Evolutionary conservation across 352 stramenopile species (phyloP).

Genomic region (Thraustochytrium sp.): DNA sequence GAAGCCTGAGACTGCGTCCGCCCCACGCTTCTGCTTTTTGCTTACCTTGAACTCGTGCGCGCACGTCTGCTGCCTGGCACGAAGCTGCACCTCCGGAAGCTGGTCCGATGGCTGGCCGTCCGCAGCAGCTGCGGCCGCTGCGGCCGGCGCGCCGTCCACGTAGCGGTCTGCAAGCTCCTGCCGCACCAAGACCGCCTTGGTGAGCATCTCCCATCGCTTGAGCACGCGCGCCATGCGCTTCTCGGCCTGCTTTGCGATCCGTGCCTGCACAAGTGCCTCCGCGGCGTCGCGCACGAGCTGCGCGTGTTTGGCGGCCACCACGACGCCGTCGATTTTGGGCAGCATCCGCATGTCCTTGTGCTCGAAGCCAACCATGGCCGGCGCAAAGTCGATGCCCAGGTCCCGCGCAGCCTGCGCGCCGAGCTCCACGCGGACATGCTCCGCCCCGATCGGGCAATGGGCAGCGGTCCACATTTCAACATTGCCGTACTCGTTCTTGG

Average conservation of each 20-base stretch:
- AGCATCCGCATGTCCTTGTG: constrained; percentile 59
- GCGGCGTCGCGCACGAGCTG: constrained; percentile 64
- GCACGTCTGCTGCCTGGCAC: neutral
- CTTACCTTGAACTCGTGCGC: neutral
- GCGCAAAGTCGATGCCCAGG: constrained; percentile 68
- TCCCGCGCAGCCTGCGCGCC: constrained; percentile 51
- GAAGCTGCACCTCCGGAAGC: neutral
- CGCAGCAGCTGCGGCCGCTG: neutral
- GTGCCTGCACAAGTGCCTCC: constrained; percentile 59
- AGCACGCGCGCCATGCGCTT: constrained; percentile 61
- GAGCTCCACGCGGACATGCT: constrained; percentile 54
- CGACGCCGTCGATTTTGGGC: constrained; percentile 66
- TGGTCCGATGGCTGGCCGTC: neutral
- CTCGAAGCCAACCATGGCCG: constrained; percentile 72
- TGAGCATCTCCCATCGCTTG: constrained; percentile 64
- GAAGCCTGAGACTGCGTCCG: neutral
- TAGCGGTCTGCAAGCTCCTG: constrained; percentile 64
- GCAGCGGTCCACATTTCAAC: constrained; percentile 71
- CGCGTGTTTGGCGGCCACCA: constrained; percentile 57
- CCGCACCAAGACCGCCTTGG: constrained; percentile 62
- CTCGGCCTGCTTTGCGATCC: constrained; percentile 65
- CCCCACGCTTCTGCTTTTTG: neutral
- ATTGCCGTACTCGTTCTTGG: constrained; percentile 76
- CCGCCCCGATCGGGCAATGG: constrained; percentile 59
- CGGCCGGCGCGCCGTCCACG: neutral